phyloP scores from a whole-genome alignment of 2,329 filamentous ascomycete genomes.

The Herpotrichia juniperi region DNA sequence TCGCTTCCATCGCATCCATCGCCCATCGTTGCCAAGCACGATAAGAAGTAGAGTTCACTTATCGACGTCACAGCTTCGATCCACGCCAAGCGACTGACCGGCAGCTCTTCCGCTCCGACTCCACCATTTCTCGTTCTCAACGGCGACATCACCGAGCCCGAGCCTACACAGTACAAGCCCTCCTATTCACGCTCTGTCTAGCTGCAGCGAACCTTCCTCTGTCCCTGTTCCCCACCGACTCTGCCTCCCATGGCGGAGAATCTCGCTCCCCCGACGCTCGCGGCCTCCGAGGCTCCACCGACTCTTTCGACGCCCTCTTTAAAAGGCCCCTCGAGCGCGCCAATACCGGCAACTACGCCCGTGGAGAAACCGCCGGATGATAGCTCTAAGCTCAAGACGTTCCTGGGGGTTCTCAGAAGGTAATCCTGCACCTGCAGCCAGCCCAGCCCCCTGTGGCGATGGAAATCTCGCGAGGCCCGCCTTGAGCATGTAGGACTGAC shows the following conservation, averaged over 20 bases:
- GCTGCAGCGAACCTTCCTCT: not conserved
- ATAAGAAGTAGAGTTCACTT: not conserved
- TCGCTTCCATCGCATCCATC: not conserved
- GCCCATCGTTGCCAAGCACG: not conserved
- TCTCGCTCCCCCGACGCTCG: constrained; percentile 28
- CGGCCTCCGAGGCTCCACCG: constrained; percentile 30
- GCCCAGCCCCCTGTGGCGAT: not conserved
- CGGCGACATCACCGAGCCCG: constrained; percentile 4
- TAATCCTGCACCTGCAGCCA: constrained; percentile 54
- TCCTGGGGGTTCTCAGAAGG: constrained; percentile 87
- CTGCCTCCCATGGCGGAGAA: constrained; percentile 34
- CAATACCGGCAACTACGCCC: constrained; percentile 39
- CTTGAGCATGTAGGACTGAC: not conserved
- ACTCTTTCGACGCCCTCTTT: constrained; percentile 40
- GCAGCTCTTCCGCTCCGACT: constrained; percentile 8
- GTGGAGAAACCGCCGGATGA: constrained; percentile 72
- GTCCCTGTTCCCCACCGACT: not conserved
- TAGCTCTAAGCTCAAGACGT: constrained; percentile 85
- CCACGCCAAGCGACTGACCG: not conserved
- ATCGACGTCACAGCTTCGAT: constrained; percentile 29
- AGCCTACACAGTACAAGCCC: not conserved
- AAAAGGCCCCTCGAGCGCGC: constrained; percentile 41
- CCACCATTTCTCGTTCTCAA: constrained; percentile 3
- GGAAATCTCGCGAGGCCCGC: not conserved
- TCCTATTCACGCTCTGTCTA: not conserved